Percentiles rank a stretch among this genome's conserved stretches.
Evolutionary conservation across 2,329 filamentous ascomycete genomes (phyloP).

Genomic region (Didymella sp.): DNA sequence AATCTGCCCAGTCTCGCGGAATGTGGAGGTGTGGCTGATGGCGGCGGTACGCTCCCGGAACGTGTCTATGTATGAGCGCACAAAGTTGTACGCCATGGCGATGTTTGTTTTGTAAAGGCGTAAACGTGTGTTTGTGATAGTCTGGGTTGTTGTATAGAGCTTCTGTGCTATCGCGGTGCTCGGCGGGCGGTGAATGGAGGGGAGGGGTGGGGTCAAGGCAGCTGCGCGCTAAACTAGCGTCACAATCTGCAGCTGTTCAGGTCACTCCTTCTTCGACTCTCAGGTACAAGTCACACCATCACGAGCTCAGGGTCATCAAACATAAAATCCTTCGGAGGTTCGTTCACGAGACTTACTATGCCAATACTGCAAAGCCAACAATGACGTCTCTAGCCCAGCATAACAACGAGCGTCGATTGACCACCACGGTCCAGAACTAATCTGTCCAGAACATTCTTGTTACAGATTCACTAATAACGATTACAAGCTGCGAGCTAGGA

Average conservation of each 20-base stretch:
- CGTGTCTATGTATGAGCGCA: conserved; percentile 91
- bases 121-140: background rate
- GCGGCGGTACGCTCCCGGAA: conserved; percentile 92
- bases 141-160: background rate
- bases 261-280: background rate
- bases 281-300: conserved; percentile 5
- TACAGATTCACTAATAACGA: background rate
- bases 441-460: background rate
- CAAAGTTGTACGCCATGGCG: conserved; percentile 75
- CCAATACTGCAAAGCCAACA: background rate
- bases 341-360: background rate
- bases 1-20: conserved; percentile 92
- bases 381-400: background rate
- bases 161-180: background rate
- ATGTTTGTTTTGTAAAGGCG: background rate
- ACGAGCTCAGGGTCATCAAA: conserved; percentile 7
- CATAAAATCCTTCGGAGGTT: too few relatives aligned
- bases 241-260: conserved; percentile 5
- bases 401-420: background rate
- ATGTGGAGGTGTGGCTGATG: conserved; percentile 88
- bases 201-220: conserved; percentile 14
- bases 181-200: conserved; percentile 8
- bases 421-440: background rate
- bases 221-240: conserved; percentile 10
- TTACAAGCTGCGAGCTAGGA: background rate